Base-by-base conservation (phyloP, 495 filamentous ascomycete species). In the Annulohypoxylon moriforme region DNA sequence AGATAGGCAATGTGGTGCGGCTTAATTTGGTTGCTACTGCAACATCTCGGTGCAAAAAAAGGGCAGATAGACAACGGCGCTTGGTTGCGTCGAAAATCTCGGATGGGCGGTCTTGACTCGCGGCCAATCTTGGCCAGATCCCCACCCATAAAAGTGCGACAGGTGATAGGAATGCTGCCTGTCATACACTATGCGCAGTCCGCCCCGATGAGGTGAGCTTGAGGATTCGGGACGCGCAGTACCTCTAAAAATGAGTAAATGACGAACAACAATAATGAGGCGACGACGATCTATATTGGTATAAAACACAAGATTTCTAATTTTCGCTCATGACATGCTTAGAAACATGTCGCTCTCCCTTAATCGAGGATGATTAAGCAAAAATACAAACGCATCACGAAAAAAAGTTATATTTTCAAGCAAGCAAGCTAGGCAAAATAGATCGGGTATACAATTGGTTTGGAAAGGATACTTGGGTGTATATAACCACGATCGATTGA, bases 91-190 rank as follows among this genome's bases (percentile, higher is more conserved):
- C 56, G 57, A 46, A 65, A 69, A 61, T 55, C 71, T 69, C 66
- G 61, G 66, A 73, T 61, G 47, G 65, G 60, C 69, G 52, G 59
- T 57, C 65, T 68, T 73, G 71, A 73, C 71, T 73, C 71, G 71
- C 57, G 71, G 57, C 56, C 71, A 57, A 73, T 73, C 66, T 69
- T 69, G 61, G 61, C 65, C 22, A 68, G 60, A 57, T 68, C 66
- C 71, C 71, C 65, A 68, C 71, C 71, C 50, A 65, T 68, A 65
- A 66, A 69, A 47, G 66, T 73, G 66, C 71, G 71, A 73, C 71
- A 69, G 61, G 71, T 73, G 71, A 73, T 69, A 63, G 71, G 71
- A 69, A 73, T 73, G 71, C 66, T 73, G 71, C 66, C 66, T 73
- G 71, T 73, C 71, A 69, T 69, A 72, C 71, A 72, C 60, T 64